phyloP scores from a whole-genome alignment of 2,329 filamentous ascomycete species.

The Plenodomus lindquistii region DNA sequence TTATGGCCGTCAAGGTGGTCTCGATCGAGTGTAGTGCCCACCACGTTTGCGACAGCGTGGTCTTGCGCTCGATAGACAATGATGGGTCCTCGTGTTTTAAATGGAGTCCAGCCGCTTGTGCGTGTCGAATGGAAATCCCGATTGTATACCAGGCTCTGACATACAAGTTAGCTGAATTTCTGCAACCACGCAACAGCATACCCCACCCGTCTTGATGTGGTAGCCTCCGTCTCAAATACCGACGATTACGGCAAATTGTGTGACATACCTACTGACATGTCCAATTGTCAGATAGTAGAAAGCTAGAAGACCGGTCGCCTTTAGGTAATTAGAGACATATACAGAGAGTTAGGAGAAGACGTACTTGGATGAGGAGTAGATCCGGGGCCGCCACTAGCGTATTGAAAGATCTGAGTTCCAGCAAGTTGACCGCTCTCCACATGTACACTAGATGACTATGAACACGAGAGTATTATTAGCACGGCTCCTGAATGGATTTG shows the following conservation, averaged over 20 bases:
- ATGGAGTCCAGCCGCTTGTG: slow-evolving; percentile 42
- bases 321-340: slow-evolving; percentile 14
- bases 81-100: slow-evolving; percentile 34
- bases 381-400: slow-evolving; percentile 32
- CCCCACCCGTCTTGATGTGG: neutral
- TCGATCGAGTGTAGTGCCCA: slow-evolving; percentile 44
- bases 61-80: slow-evolving; percentile 22
- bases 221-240: neutral
- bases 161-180: slow-evolving; percentile 3
- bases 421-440: slow-evolving; percentile 20
- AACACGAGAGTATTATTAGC: neutral
- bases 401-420: slow-evolving; percentile 19
- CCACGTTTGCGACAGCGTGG: slow-evolving; percentile 41
- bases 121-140: slow-evolving; percentile 42
- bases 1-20: slow-evolving; percentile 37
- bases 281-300: slow-evolving; percentile 44
- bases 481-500: no score
- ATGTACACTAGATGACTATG: slow-evolving; percentile 37
- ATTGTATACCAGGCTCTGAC: slow-evolving; percentile 43
- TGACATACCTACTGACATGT: slow-evolving; percentile 44
- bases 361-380: slow-evolving; percentile 17
- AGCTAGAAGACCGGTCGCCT: slow-evolving; percentile 39
- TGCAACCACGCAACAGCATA: neutral
- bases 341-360: neutral
- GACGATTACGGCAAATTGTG: neutral